Conservation (phyloP, 139 green algal species). For the Picocystis salinarum region DNA sequence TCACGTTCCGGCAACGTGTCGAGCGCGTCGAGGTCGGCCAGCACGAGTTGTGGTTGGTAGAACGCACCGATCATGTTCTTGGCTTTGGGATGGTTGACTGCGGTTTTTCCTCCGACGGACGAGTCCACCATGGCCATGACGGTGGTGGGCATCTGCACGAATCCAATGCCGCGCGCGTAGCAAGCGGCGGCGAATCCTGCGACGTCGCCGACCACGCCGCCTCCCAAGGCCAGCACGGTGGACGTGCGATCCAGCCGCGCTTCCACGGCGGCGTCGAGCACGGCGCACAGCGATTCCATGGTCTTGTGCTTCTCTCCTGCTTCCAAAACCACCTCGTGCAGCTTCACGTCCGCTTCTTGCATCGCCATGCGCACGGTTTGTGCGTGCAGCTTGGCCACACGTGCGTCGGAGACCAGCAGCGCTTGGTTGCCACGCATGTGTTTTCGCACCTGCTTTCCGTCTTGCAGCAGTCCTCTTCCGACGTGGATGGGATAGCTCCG, state of each 20-base stretch:
- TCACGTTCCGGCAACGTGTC: slow-evolving; percentile 76
- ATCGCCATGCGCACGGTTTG: slow-evolving; percentile 9
- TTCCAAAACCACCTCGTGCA: slow-evolving; percentile 67
- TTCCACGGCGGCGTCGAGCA: slow-evolving; percentile 73
- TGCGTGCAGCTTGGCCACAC: slow-evolving; percentile 69
- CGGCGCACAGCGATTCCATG: slow-evolving; percentile 47
- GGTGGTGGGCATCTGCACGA: slow-evolving; percentile 88
- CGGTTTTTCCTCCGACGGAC: slow-evolving; percentile 94
- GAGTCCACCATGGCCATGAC: slow-evolving; percentile 96
- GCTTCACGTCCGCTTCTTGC: slow-evolving; percentile 17
- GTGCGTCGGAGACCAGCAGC: slow-evolving; percentile 90
- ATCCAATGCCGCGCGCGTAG: slow-evolving; percentile 92
- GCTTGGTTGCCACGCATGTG: slow-evolving; percentile 75
- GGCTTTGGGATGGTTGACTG: slow-evolving; percentile 90
- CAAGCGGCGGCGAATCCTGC: slow-evolving; percentile 83
- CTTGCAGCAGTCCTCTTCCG: slow-evolving; percentile 50
- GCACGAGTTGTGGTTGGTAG: slow-evolving; percentile 58
- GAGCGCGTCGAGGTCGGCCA: slow-evolving; percentile 80
- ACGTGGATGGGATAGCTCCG: slow-evolving; percentile 97
- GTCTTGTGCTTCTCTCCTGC: slow-evolving; percentile 93
- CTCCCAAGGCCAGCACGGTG: slow-evolving; percentile 89
- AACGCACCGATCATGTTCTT: slow-evolving; percentile 99
- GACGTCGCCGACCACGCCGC: slow-evolving; percentile 96
- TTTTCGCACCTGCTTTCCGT: slow-evolving; percentile 43
- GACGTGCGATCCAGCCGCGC: slow-evolving; percentile 58